Base-by-base conservation (phyloP, 169 alveolate species). In the Eimeria falciformis region DNA sequence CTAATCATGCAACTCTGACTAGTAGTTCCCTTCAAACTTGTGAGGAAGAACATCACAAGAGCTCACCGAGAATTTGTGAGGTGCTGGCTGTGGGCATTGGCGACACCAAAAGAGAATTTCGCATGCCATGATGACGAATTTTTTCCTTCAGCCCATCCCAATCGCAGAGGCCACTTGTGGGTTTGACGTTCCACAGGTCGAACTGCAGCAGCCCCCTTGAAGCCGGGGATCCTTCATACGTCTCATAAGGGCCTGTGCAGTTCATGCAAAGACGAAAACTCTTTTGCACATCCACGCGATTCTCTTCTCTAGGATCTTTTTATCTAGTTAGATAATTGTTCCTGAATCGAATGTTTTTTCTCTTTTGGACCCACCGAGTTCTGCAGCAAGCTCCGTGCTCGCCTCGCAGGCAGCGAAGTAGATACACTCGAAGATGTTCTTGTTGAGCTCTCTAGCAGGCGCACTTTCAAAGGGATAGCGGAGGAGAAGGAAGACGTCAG, bases 71-170 rank as follows among this genome's bases (percentile, higher is more conserved):
- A 62, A 98, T 98, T 96, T 98, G 99, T 3, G 99, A 97, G 21
- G 99, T 99, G 78, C 99, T 95, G 0, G 99, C 99, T 14, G 99
- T 99, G 0, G 99, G 99, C 99, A 99, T 99, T 40, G 99, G 99
- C 7, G 99, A 99, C 47, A 98, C 93, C 55, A 99, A 94, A 14
- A 99, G 96, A 12, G 99, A 98, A 95, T 99, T 99, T 55, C 99
- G 95, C 85, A 99, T 95, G 21, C 99, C 99, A 95, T 96, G 95
- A 78, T 95, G 93, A 65, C 94, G 94, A 37, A 99, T 98, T 50
- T 96, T 97, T 18, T 91, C 94, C 96, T 98, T 97, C 45, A 99
- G 95, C 5, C 77, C 93, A 53, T 97, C 98, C 99, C 99, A 99
- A 90, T 99, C 98, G 96, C 99, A 99, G 58, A 95, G 91, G 33